A percentile compares a stretch with the other conserved stretches of the same genome.
Evolutionary conservation across 306 rosid species (phyloP).

Genomic region (Quercus berberidifolia): DNA sequence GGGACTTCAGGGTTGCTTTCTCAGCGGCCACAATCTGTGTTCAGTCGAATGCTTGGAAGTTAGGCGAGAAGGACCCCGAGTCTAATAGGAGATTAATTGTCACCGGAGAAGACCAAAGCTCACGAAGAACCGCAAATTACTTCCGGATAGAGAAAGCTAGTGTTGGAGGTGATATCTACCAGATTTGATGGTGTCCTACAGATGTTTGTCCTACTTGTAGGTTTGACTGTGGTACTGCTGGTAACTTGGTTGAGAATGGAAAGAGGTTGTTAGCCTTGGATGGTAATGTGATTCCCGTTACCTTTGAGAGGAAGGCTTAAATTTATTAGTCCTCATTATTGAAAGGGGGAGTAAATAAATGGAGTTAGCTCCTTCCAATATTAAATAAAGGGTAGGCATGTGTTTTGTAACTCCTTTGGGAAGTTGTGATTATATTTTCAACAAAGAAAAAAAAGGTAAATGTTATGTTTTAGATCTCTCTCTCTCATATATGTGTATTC

Average conservation of each 20-base stretch:
- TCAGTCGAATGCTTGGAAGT: constrained; percentile 35
- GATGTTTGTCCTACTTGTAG: constrained; percentile 46
- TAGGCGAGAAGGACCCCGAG: constrained; percentile 10
- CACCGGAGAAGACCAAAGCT: neutral
- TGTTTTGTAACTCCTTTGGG: no score
- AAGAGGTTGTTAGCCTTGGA: constrained; percentile 54
- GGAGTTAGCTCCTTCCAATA: no score
- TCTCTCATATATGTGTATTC: no score
- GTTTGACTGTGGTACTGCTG: constrained; percentile 35
- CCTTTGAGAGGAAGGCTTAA: constrained; percentile 11
- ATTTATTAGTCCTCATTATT: neutral
- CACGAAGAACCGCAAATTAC: neutral
- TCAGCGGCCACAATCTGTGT: constrained; percentile 20
- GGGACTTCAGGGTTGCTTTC: constrained; percentile 42
- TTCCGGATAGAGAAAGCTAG: constrained; percentile 23
- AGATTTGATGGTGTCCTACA: constrained; percentile 48
- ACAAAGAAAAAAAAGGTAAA: neutral
- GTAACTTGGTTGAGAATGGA: constrained; percentile 39
- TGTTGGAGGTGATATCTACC: constrained; percentile 10
- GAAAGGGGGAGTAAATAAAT: no score
- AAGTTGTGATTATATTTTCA: neutral
- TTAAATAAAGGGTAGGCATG: no score
- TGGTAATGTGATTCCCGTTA: constrained; percentile 32
- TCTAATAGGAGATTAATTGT: constrained; percentile 44
- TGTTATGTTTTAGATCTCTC: neutral